These are phyloP conservation scores for Phoma sp. DNA, from an alignment of 2,329 filamentous ascomycete species.

Conservation along the genomic window DNA sequence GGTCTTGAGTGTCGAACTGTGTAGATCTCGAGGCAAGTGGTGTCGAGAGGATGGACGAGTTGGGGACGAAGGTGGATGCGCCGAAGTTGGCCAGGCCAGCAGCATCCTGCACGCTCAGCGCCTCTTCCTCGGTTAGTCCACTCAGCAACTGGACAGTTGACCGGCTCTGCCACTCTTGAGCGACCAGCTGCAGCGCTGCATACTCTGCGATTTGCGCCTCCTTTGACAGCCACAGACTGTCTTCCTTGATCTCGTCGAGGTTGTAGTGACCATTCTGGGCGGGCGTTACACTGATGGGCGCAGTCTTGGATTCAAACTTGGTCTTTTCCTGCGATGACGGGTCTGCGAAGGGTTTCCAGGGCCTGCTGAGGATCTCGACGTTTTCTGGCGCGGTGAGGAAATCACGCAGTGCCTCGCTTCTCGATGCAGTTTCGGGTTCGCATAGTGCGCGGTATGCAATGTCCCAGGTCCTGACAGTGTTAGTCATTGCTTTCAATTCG, in stretches of 20 bases:
- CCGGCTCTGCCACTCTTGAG: conserved; percentile 84
- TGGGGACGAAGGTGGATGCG: conserved; percentile 55
- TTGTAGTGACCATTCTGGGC: conserved; percentile 71
- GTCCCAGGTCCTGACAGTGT: conserved; percentile 66
- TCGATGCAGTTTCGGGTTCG: conserved; percentile 53
- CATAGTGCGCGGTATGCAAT: conserved; percentile 62
- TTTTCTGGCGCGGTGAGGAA: conserved; percentile 77
- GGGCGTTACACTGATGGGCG: conserved; percentile 82
- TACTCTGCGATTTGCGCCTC: conserved; percentile 80
- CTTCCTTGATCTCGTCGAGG: conserved; percentile 80
- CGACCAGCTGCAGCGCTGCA: conserved; percentile 77
- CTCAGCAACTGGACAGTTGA: conserved; percentile 74
- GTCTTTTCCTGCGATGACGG: conserved; percentile 69
- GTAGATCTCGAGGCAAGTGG: conserved; percentile 29
- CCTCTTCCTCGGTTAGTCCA: conserved; percentile 78
- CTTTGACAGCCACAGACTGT: conserved; percentile 85
- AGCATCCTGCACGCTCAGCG: conserved; percentile 76
- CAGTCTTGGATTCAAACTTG: conserved; percentile 82
- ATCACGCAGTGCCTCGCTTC: conserved; percentile 57
- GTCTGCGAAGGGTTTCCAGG: conserved; percentile 70
- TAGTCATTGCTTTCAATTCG: conserved; percentile 10
- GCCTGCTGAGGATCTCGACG: conserved; percentile 70
- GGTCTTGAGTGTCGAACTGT: conserved; percentile 66
- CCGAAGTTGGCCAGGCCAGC: conserved; percentile 69
- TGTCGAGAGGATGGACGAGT: conserved; percentile 51